Evolutionary conservation across 306 rosid species (phyloP).

Genomic region (Fragaria nilgerrensis): DNA sequence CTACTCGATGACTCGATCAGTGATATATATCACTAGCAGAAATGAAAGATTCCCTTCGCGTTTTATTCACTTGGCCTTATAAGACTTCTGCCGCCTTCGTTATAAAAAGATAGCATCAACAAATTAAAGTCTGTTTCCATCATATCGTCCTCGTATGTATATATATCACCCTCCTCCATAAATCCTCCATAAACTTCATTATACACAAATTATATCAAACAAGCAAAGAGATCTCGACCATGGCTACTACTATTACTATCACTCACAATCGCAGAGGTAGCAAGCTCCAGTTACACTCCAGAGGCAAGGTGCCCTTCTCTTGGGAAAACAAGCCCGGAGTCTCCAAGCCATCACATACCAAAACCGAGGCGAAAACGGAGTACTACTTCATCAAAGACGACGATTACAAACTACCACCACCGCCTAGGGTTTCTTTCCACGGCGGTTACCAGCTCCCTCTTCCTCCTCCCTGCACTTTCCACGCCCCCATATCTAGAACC

Average conservation of each 20-base stretch:
- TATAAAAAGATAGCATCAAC: not conserved
- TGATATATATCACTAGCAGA: not conserved
- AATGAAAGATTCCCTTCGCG: slow-evolving; percentile 15
- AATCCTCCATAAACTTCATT: not conserved
- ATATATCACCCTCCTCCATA: not conserved
- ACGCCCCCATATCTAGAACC: slow-evolving; percentile 37
- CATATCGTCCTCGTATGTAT: not conserved
- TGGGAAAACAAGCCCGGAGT: slow-evolving; percentile 80
- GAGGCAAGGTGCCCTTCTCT: slow-evolving; percentile 56
- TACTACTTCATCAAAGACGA: slow-evolving; percentile 17
- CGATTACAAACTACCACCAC: slow-evolving; percentile 46
- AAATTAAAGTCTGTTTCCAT: not conserved
- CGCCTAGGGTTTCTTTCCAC: slow-evolving; percentile 39
- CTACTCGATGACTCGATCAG: not conserved
- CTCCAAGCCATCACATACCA: slow-evolving; percentile 28
- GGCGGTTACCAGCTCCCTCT: slow-evolving; percentile 55
- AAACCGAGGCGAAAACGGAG: slow-evolving; percentile 7
- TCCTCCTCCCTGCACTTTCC: slow-evolving; percentile 77
- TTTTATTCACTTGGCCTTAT: slow-evolving; percentile 32
- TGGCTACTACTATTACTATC: not conserved
- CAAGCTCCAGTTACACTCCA: slow-evolving; percentile 7
- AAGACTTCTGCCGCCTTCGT: not conserved
- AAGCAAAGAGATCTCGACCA: not conserved
- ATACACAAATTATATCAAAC: not conserved
- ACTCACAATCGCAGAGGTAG: not conserved